Evolutionary conservation across 208 protist genomes (phyloP), one percentile per base, ranked within the genome.

Genomic region (Angomonas ambiguus): DNA sequence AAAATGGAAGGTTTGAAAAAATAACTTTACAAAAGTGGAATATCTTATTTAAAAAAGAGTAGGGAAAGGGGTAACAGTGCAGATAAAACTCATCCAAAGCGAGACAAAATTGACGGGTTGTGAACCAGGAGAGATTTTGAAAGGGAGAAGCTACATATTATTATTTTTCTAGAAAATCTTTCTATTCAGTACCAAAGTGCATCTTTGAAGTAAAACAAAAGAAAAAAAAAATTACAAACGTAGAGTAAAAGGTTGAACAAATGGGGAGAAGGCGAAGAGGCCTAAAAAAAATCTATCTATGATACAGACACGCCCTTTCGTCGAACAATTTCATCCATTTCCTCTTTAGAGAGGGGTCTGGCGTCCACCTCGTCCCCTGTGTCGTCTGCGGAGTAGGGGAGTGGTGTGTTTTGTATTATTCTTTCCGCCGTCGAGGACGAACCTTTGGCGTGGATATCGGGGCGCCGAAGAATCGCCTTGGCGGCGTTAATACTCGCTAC

Each of bases 351-450:
- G 1, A 67, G 49, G 8, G 56, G 56, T 22, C 25, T 25, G n/a
- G 2, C 34, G 16, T 51, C 59, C 8, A 25, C 59, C 20, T 5
- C 16, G 8, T 58, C 58, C 27, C 56, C 58, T 0, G 32, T 51
- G 33, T 45, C 32, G 59, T 85, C 80, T 1, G 68, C 76, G 1
- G 80, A 72, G 58, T 74, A 74, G 28, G 80, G 80, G 24, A 85
- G 67, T 2, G 25, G 16, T 51, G 65, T 58, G 13, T 66, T 45
- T 20, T 10, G 6, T 11, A 73, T n/a, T 1, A 76, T 33, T 0
- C 33, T 16, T n/a, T 34, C 32, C 42, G 57, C 71, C 13, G 62
- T 42, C 22, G 24, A 62, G 2, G 20, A 27, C 16, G 49, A 61
- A 20, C 35, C n/a, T 42, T 66, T 71, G 1, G 76, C 63, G 0